phyloP scores from a whole-genome alignment of 1,284 basidiomycete genomes.

The Pholiota adiposa region DNA sequence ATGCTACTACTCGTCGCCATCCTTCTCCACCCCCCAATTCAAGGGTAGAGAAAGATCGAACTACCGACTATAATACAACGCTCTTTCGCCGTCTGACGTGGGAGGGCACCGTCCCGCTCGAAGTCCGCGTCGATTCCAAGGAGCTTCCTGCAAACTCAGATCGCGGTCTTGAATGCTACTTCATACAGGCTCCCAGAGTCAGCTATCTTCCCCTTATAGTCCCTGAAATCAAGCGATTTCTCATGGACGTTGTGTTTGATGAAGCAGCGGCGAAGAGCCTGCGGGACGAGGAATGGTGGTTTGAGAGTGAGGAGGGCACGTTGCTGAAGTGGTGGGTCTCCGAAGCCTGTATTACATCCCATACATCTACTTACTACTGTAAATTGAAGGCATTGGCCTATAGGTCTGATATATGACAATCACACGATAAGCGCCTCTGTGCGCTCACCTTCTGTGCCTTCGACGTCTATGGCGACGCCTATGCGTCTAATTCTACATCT shows the following conservation, averaged over 20 bases:
- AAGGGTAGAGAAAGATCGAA: constrained; percentile 53
- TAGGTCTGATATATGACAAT: constrained; percentile 90
- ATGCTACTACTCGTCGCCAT: constrained; percentile 59
- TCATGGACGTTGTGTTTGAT: constrained; percentile 90
- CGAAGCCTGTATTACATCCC: neutral
- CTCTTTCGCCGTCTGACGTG: constrained; percentile 82
- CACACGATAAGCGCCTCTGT: constrained; percentile 66
- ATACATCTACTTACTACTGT: constrained; percentile 6
- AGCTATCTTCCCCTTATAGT: constrained; percentile 91
- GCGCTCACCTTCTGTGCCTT: constrained; percentile 47
- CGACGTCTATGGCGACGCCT: constrained; percentile 54
- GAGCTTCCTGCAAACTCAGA: constrained; percentile 87
- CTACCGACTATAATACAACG: constrained; percentile 62
- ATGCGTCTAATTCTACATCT: constrained; percentile 85
- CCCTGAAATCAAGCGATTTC: constrained; percentile 82
- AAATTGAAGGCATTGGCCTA: constrained; percentile 86
- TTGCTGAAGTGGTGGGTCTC: constrained; percentile 78
- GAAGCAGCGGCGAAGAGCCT: constrained; percentile 71
- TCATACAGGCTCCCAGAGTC: constrained; percentile 85
- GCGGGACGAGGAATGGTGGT: constrained; percentile 94
- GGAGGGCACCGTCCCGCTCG: constrained; percentile 85
- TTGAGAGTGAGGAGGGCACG: constrained; percentile 79
- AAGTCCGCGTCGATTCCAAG: constrained; percentile 82
- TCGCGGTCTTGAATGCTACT: constrained; percentile 85
- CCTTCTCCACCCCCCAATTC: constrained; percentile 51